A percentile compares a stretch with the other conserved stretches of the same genome.
phyloP scores from a whole-genome alignment of 2,329 filamentous ascomycete species.

The Cadophora gregata region DNA sequence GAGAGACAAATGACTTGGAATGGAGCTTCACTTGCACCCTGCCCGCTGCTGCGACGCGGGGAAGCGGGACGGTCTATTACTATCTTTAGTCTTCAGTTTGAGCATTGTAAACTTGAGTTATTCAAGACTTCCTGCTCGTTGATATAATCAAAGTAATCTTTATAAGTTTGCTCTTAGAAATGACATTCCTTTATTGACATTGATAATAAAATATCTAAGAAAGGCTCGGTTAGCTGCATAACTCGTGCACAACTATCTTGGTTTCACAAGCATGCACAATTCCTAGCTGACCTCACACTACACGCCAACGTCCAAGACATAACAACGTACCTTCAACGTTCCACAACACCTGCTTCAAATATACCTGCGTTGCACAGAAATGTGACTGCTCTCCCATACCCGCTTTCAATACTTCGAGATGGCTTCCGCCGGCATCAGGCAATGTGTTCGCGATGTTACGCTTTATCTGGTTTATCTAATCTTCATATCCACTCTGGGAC shows the following conservation, averaged over 20 bases:
- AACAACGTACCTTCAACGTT: slow-evolving; percentile 7
- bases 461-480: slow-evolving; percentile 80
- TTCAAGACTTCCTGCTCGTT: not conserved
- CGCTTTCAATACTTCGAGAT: slow-evolving; percentile 28
- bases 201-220: not conserved
- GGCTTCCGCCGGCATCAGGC: slow-evolving; percentile 42
- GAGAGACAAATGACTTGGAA: not conserved
- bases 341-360: slow-evolving; percentile 12
- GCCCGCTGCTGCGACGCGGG: no score
- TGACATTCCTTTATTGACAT: not conserved
- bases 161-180: not conserved
- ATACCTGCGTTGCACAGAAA: slow-evolving; percentile 13
- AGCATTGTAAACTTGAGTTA: not conserved
- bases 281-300: slow-evolving; percentile 9
- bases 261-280: slow-evolving; percentile 14
- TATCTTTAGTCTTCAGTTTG: not conserved
- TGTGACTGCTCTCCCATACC: slow-evolving; percentile 5
- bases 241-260: slow-evolving; percentile 18
- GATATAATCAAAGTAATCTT: not conserved
- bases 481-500: slow-evolving; percentile 78
- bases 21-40: not conserved
- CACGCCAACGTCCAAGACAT: slow-evolving; percentile 4
- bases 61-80: not conserved
- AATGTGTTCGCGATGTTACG: slow-evolving; percentile 57
- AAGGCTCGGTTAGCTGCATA: slow-evolving; percentile 20